Percentiles rank a stretch among this genome's conserved stretches.
Evolutionary conservation across 2,329 filamentous ascomycete genomes (phyloP).

Genomic region (Nigrograna mackinnonii): DNA sequence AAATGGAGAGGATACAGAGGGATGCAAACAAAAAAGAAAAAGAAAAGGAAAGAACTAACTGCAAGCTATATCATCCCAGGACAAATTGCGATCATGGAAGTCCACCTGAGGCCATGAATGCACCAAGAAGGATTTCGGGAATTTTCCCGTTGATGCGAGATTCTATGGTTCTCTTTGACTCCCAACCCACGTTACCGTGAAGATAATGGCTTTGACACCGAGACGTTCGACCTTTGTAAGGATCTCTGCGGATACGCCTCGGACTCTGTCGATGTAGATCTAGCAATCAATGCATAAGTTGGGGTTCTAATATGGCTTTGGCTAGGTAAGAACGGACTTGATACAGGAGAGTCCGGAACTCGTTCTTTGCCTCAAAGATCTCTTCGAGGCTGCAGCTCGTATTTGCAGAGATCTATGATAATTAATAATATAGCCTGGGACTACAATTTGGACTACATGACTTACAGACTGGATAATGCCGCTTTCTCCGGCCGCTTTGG

Average conservation of each 20-base stretch:
- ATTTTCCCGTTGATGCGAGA: slow-evolving; percentile 23
- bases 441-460: too few species aligned
- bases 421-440: too few species aligned
- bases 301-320: too few species aligned
- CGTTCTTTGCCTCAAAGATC: slow-evolving; percentile 22
- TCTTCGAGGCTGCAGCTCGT: slow-evolving; percentile 35
- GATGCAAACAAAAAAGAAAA: too few species aligned
- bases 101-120: too few species aligned
- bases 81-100: too few species aligned
- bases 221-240: slow-evolving; percentile 33
- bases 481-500: slow-evolving; percentile 52
- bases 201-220: slow-evolving; percentile 43
- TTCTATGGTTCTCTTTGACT: slow-evolving; percentile 40
- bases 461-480: slow-evolving; percentile 59
- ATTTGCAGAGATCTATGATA: slow-evolving; percentile 40
- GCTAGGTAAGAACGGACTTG: too few species aligned
- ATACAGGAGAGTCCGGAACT: background rate
- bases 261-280: slow-evolving; percentile 18
- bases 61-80: too few species aligned
- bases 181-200: slow-evolving; percentile 45
- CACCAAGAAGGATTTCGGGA: too few species aligned
- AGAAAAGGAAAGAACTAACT: too few species aligned
- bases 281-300: too few species aligned
- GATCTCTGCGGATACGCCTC: slow-evolving; percentile 31
- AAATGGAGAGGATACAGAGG: too few species aligned